Evolutionary conservation across 176 grass and related monocot genomes (phyloP), one percentile per base, ranked within the genome.

Genomic region (Rhynchospora tenuis): DNA sequence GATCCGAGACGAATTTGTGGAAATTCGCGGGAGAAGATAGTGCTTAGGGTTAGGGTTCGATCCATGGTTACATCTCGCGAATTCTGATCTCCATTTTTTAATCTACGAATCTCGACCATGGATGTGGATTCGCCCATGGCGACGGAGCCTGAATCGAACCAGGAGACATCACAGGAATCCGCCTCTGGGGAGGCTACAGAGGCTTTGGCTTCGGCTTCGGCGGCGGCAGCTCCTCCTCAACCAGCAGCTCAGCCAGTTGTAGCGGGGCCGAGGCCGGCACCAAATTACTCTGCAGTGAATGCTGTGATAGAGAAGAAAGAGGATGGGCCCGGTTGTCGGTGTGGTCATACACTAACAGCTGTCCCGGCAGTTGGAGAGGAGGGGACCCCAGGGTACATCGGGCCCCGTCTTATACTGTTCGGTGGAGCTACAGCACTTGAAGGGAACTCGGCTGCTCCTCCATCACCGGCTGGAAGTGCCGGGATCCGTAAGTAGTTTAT

Each of bases 261-360:
- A 11, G 50, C 78, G 1, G 92, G 92, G 7, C 95, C 92, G 51
- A 92, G 89, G 52, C 93, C 89, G 0, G 96, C 96, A 3, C 97
- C 93, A 0, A 88, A 73, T 63, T 99, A 96, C 81, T 90, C 89
- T 7, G 86, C 79, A 24, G 97, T 96, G 83, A 92, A 86, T 90
- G 97, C 91, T 43, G 66, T 93, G 73, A 92, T 93, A 84, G 97
- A 99, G 51, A 93, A 93, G 89, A 90, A 96, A 86, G 97, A 99
- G 83, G 97, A 96, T 71, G 93, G 93, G 27, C 88, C 97, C 0
- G 93, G 92, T 22, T 96, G 91, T 87, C 86, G 97, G 16, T 99
- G 97, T 28, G 97, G 97, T 23, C 93, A 99, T 83, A 99, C 97
- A 28, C 91, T 99, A 52, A 96, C 93, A 27, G 89, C 93, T 2